These are phyloP conservation scores for Candida albicans DNA, from an alignment of 1,139 yeast genomes.

Conservation along the genomic window DNA sequence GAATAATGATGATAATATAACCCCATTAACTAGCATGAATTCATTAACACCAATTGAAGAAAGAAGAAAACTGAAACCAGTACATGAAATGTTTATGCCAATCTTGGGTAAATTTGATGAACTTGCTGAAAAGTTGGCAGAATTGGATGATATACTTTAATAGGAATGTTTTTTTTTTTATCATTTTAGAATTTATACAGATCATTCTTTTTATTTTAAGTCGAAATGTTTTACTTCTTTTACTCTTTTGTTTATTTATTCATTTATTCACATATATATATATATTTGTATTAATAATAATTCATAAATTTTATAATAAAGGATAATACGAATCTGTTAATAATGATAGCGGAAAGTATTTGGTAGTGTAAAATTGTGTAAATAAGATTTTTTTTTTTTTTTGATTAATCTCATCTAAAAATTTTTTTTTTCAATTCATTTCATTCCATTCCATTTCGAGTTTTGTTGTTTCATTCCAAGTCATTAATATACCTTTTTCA, in stretches of 20 bases:
- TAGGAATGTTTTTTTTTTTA: background rate
- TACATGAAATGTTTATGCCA: conserved; percentile 48
- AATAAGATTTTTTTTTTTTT: background rate
- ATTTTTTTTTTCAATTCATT: background rate
- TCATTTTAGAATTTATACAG: too few relatives aligned
- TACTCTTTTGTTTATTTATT: too few relatives aligned
- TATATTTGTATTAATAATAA: background rate
- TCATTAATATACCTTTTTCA: too few relatives aligned
- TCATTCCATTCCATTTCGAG: too few relatives aligned
- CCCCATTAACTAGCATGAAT: conserved; percentile 44
- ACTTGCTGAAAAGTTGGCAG: conserved; percentile 46
- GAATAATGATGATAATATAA: conserved; percentile 18
- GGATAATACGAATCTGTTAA: too few relatives aligned
- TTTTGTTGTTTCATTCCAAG: too few relatives aligned
- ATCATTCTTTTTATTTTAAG: background rate
- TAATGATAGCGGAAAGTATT: too few relatives aligned
- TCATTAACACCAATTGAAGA: conserved; percentile 25
- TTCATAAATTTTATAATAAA: too few relatives aligned
- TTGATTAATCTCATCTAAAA: background rate
- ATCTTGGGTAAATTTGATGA: conserved; percentile 47
- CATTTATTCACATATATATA: background rate
- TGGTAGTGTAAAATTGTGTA: conserved; percentile 3
- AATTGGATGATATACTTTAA: conserved; percentile 30
- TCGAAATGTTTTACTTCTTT: background rate
- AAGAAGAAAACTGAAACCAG: conserved; percentile 35